Base-by-base conservation (phyloP, 192 early-diverging fungal genomes). In the Podila verticillata region DNA sequence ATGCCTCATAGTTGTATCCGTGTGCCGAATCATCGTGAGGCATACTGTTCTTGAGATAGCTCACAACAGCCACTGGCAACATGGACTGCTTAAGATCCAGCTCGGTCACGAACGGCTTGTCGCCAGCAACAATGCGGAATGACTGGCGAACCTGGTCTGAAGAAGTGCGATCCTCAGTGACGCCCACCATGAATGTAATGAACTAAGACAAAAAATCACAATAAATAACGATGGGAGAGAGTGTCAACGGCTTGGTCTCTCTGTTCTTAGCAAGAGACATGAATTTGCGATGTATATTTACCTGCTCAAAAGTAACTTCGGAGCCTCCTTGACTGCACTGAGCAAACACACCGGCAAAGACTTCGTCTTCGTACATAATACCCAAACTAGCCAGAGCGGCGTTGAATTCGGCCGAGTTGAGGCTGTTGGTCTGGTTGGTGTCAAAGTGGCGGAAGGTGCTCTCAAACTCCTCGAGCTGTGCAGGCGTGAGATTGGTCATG, bases 401-500 rank as follows among this genome's bases (percentile, higher is more conserved):
- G 57, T 91, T 95, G 87, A 98, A 97, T 83, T 98, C 96, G 48
- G 85, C 82, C 17, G 85, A 82, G 39, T 84, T 86, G 19, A 98
- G 84, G 26, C 91, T 91, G 70, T 98, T 98, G 67, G 87, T 87
- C 57, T 88, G 83, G 82, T 97, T 95, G 58, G 87, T 94, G 83
- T 97, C 96, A 91, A 97, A 97, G 84, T 94, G 89, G 34, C 93
- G 87, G 89, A 98, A 98, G 0, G 95, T 95, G 66, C 90, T 83
- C 72, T 95, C 93, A 68, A 95, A 97, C 82, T 97, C 95, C 74
- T 98, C 97, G 24, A 98, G 77, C 69, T 97, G 97, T 29, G 89
- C 91, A 1, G 97, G 94, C 22, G 96, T 97, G 81, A 98, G 84
- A 68, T 97, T 97, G 65, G 95, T 95, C 89, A 95, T 93, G 66